Base-by-base conservation (phyloP, 2,329 filamentous ascomycete species). In the Talaromyces albobiverticillius region DNA sequence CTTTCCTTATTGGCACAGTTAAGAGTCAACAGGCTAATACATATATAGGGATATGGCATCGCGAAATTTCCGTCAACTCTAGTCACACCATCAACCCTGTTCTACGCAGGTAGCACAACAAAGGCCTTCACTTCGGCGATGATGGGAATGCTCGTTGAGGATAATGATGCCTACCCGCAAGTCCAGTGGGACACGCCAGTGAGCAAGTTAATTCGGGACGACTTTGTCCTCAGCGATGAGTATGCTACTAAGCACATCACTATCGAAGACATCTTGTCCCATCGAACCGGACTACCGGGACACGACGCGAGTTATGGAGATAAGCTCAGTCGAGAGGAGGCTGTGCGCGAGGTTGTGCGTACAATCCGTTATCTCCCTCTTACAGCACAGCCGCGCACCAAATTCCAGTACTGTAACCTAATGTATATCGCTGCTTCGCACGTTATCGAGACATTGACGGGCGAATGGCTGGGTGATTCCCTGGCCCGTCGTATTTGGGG, bases 111-210 rank as follows among this genome's bases (percentile, higher is more conserved):
- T 2, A 83, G 80, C 40, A 82, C 76, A 1, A 82, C 80, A 18
- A 85, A 85, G 62, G 77, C 80, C 2, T 75, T 82, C 45, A 79
- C 76, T 0, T 75, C 78, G 1, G 80, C 80, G 1, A 71, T 73
- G 0, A 63, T 85, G 2, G 73, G 77, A 1, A 62, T 82, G 2
- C 73, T 69, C 5, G 62, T 67, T 9, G 58, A 62, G 2, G 59
- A 62, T 36, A 61, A 64, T 13, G 60, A 62, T 18, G 63, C 62
- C 4, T 61, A 61, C 41, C 59, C 59, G 10, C 46, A 66, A 11
- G 60, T 74, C 9, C 58, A 60, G 31, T 75, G 72, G 69, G 54
- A 61, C 1, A 74, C 71, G 1, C 68, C 66, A 4, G 58, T 76
- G 2, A 64, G 60, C 34, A 49, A 64, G 5, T 31, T 75, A 11